A percentile compares a stretch with the other conserved stretches of the same genome.
Evolutionary conservation across 2,329 filamentous ascomycete species (phyloP).

Genomic region (Podosphaera aphanis): DNA sequence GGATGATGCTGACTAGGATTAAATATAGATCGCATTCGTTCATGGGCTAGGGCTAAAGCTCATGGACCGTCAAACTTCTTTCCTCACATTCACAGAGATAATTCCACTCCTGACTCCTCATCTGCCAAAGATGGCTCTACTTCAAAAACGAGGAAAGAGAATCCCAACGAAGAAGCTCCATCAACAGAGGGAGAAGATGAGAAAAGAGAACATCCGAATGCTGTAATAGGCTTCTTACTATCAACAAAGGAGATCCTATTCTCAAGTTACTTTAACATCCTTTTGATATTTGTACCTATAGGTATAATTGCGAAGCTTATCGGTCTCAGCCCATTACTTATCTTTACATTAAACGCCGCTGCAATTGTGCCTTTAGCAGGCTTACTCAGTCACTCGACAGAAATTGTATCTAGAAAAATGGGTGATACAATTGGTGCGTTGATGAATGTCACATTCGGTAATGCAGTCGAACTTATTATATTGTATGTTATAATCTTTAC

Average conservation of each 20-base stretch:
- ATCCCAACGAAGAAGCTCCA: conserved; percentile 22
- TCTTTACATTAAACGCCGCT: conserved; percentile 53
- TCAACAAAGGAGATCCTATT: conserved; percentile 34
- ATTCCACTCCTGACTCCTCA: conserved; percentile 16
- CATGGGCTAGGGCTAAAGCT: conserved; percentile 29
- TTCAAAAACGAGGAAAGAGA: conserved; percentile 7
- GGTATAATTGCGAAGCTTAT: conserved; percentile 43
- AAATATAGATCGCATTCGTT: conserved; percentile 28
- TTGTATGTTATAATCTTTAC: conserved; percentile 24
- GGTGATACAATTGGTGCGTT: conserved; percentile 51
- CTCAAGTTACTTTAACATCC: conserved; percentile 55
- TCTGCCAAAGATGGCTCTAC: conserved; percentile 10
- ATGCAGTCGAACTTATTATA: conserved; percentile 60
- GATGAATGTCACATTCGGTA: conserved; percentile 57
- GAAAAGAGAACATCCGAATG: conserved; percentile 10
- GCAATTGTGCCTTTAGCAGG: conserved; percentile 55
- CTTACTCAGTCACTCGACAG: conserved; percentile 48
- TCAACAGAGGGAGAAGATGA: conserved; percentile 18
- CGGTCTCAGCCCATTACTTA: conserved; percentile 29
- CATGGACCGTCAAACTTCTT: conserved; percentile 21
- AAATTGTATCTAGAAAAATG: conserved; percentile 48
- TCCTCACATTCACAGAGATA: conserved; percentile 18
- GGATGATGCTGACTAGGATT: neutral
- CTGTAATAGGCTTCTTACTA: conserved; percentile 13
- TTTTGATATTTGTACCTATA: conserved; percentile 56